phyloP scores from a whole-genome alignment of 1,284 basidiomycete species.

The Hypsizygus ulmarius region DNA sequence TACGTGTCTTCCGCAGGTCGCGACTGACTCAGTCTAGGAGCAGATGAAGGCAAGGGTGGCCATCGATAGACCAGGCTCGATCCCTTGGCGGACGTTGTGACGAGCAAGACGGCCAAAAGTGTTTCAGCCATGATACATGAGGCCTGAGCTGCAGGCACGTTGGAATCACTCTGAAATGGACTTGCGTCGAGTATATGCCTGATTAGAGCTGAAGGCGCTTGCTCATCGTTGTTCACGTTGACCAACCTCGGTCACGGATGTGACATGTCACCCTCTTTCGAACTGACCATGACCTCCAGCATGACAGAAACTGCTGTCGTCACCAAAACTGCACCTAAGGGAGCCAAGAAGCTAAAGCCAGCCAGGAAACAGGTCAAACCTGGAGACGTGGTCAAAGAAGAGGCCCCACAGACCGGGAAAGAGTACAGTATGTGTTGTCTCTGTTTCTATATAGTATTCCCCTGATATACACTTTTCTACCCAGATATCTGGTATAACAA shows the following conservation, averaged over 20 bases:
- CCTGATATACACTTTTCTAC: constrained; percentile 13
- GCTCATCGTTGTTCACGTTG: too few species aligned
- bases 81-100: constrained; percentile 74
- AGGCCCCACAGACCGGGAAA: constrained; percentile 88
- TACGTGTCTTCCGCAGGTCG: constrained; percentile 42
- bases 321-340: constrained; percentile 18
- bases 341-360: constrained; percentile 66
- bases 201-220: too few species aligned
- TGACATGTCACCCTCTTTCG: constrained; percentile 11
- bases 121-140: constrained; percentile 57
- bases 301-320: constrained; percentile 22
- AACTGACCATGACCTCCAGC: constrained; percentile 22
- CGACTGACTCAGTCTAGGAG: constrained; percentile 61
- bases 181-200: neutral
- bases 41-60: constrained; percentile 61
- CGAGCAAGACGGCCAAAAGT: constrained; percentile 68
- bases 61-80: constrained; percentile 71
- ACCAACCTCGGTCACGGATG: constrained; percentile 9
- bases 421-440: constrained; percentile 77
- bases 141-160: neutral
- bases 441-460: neutral
- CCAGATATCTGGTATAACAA: constrained; percentile 99
- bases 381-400: constrained; percentile 86
- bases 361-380: constrained; percentile 88
- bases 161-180: neutral